Evolutionary conservation across 2,329 filamentous ascomycete genomes (phyloP).

Genomic region (Rhynchosporium graminicola): DNA sequence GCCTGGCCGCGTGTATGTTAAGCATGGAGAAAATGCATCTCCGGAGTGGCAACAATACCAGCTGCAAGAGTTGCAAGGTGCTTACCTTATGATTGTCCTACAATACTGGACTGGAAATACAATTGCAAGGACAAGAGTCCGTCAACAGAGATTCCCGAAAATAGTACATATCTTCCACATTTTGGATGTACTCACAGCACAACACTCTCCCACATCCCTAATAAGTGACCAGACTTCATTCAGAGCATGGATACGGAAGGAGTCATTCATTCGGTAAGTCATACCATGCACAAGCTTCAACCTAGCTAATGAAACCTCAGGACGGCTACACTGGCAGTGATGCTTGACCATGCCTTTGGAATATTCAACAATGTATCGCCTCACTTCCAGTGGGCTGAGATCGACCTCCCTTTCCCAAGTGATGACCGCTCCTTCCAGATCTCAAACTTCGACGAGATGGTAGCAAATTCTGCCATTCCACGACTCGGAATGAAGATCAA

Average conservation of each 20-base stretch:
- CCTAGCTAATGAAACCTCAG: slow-evolving; percentile 21
- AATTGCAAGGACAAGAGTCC: slow-evolving; percentile 35
- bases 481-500: slow-evolving; percentile 36
- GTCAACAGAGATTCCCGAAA: slow-evolving; percentile 37
- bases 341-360: slow-evolving; percentile 39
- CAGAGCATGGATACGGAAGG: slow-evolving; percentile 35
- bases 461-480: slow-evolving; percentile 26
- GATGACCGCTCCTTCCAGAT: slow-evolving; percentile 36
- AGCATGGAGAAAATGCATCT: slow-evolving; percentile 29
- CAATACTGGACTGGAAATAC: slow-evolving; percentile 40
- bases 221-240: slow-evolving; percentile 37
- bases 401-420: slow-evolving; percentile 37
- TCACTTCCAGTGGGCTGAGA: slow-evolving; percentile 39
- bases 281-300: neutral
- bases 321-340: slow-evolving; percentile 33
- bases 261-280: slow-evolving; percentile 36
- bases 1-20: slow-evolving; percentile 34
- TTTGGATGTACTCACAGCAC: slow-evolving; percentile 31
- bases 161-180: slow-evolving; percentile 37
- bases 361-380: slow-evolving; percentile 40
- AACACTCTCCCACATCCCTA: slow-evolving; percentile 32
- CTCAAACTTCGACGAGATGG: slow-evolving; percentile 34
- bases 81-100: slow-evolving; percentile 38
- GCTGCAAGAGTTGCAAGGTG: slow-evolving; percentile 39
- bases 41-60: slow-evolving; percentile 39